A percentile compares a stretch with the other conserved stretches of the same genome.
phyloP scores from a whole-genome alignment of 2,329 filamentous ascomycete genomes.

The Thielaviopsis ethacetica region DNA sequence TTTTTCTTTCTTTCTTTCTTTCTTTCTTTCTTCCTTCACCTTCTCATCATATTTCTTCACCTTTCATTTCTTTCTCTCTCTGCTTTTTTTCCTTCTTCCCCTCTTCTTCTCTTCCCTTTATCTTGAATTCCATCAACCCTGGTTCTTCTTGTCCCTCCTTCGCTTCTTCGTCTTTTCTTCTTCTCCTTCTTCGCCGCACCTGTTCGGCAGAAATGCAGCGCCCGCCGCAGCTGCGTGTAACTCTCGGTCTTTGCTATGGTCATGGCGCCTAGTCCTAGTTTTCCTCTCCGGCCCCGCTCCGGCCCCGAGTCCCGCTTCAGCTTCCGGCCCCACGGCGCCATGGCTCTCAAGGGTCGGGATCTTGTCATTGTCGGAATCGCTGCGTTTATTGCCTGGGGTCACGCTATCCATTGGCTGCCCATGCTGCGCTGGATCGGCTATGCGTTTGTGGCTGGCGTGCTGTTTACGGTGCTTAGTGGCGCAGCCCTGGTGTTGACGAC shows the following conservation, averaged over 20 bases:
- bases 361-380: conserved; percentile 49
- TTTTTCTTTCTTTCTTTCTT: neutral
- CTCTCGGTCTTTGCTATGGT: neutral
- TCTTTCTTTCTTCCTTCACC: no score
- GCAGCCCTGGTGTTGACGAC: conserved; percentile 45
- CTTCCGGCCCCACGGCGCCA: conserved; percentile 20
- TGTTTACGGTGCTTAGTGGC: conserved; percentile 37
- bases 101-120: no score
- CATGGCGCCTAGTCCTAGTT: neutral
- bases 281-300: neutral
- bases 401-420: conserved; percentile 68
- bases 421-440: conserved; percentile 70
- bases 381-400: conserved; percentile 75
- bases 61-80: no score
- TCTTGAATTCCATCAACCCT: neutral
- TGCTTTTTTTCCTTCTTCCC: no score
- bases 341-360: conserved; percentile 62
- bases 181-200: neutral
- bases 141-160: neutral
- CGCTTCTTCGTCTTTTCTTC: neutral
- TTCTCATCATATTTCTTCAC: no score
- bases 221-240: neutral
- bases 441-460: conserved; percentile 57
- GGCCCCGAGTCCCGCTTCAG: neutral
- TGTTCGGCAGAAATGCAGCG: conserved; percentile 5